Percentiles rank a stretch among this genome's conserved stretches.
Conservation (phyloP, 208 protist genomes). For the Strigomonas culicis region DNA sequence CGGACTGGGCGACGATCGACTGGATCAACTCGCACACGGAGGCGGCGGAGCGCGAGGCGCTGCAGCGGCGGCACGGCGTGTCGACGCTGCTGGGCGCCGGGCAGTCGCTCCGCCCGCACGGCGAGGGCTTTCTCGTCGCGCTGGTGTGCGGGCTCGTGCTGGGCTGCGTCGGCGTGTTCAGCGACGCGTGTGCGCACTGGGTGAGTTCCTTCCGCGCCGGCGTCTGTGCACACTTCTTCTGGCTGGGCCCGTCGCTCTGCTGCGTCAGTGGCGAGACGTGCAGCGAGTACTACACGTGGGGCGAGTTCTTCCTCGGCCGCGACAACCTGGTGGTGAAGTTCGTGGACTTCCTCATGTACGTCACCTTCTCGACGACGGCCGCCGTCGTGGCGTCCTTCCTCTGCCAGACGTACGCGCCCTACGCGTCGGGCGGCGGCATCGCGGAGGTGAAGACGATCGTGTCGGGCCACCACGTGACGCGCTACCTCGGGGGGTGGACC, state of each 20-base stretch:
- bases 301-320: slow-evolving; percentile 54
- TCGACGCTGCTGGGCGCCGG: neutral
- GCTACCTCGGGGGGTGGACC: slow-evolving; percentile 72
- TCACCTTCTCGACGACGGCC: slow-evolving; percentile 35
- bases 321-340: slow-evolving; percentile 29
- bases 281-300: slow-evolving; percentile 54
- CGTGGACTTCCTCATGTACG: slow-evolving; percentile 56
- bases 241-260: slow-evolving; percentile 45
- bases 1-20: slow-evolving; percentile 68
- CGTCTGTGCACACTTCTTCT: slow-evolving; percentile 64
- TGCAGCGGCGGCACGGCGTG: slow-evolving; percentile 13
- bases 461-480: slow-evolving; percentile 56
- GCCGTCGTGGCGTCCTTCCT: slow-evolving; percentile 44
- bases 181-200: slow-evolving; percentile 60
- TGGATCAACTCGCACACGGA: slow-evolving; percentile 54
- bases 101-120: slow-evolving; percentile 17
- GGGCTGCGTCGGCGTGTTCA: slow-evolving; percentile 53
- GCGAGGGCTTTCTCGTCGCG: slow-evolving; percentile 39
- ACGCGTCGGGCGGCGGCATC: slow-evolving; percentile 80
- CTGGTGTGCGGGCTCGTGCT: slow-evolving; percentile 38
- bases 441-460: slow-evolving; percentile 89
- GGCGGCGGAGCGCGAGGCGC: slow-evolving; percentile 28
- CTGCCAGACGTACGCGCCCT: slow-evolving; percentile 66
- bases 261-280: slow-evolving; percentile 41
- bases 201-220: slow-evolving; percentile 51